Conservation (phyloP, 2,329 filamentous ascomycete genomes). For the Penicillium hordei region DNA sequence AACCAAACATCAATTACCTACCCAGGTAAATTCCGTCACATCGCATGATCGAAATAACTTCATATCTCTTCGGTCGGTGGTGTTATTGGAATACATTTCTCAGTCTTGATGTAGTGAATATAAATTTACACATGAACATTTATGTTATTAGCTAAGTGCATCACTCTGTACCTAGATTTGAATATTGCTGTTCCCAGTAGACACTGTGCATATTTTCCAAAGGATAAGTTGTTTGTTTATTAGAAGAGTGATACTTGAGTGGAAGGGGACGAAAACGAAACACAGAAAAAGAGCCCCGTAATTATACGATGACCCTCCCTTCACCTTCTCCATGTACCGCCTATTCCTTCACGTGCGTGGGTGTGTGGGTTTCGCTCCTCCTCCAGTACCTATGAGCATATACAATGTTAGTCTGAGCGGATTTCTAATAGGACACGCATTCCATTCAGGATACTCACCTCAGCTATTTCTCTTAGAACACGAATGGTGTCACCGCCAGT, state of each 20-base stretch:
- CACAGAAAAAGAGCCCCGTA: not conserved
- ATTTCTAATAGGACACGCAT: not conserved
- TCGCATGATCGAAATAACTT: not conserved
- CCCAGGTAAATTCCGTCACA: not conserved
- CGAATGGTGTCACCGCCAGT: not conserved
- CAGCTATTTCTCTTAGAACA: not conserved
- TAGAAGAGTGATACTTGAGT: not conserved
- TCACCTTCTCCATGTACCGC: not conserved
- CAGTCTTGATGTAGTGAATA: no score
- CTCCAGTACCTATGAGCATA: not conserved
- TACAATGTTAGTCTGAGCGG: no score
- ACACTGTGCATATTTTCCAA: not conserved
- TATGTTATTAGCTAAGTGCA: not conserved
- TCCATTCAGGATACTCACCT: not conserved
- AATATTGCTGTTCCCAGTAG: not conserved
- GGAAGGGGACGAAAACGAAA: not conserved
- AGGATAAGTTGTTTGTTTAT: not conserved
- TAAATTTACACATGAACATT: no score
- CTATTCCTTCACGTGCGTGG: not conserved
- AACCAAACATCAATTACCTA: not conserved
- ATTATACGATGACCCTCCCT: not conserved
- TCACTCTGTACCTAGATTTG: not conserved
- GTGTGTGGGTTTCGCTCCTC: not conserved
- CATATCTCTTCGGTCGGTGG: not conserved
- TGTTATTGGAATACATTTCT: not conserved